Conservation (phyloP, 306 rosid genomes). For the Canavalia ensiformis region DNA sequence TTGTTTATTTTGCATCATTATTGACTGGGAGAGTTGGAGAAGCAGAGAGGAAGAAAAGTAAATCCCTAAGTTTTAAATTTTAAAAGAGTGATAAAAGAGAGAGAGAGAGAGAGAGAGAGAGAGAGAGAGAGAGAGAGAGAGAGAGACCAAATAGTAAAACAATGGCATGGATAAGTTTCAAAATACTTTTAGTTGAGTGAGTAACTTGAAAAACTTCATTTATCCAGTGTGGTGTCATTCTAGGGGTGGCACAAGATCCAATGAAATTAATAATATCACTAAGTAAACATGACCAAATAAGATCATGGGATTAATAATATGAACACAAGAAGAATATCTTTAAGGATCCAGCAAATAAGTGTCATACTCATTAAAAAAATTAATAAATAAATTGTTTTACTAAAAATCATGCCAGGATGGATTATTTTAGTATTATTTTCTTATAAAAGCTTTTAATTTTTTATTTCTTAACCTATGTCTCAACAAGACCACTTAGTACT, state of each 20-base stretch:
- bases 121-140: neutral
- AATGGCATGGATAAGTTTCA: constrained; percentile 13
- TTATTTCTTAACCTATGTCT: too few species aligned
- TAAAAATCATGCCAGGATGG: too few species aligned
- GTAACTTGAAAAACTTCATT: neutral
- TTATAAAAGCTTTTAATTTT: too few species aligned
- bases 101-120: too few species aligned
- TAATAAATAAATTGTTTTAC: too few species aligned
- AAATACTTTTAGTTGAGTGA: neutral
- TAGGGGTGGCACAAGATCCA: constrained; percentile 28
- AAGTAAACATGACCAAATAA: constrained; percentile 30
- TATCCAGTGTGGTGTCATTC: neutral
- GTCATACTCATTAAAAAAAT: too few species aligned
- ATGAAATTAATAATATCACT: constrained; percentile 21
- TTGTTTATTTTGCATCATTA: constrained; percentile 19
- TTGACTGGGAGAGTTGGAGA: constrained; percentile 31
- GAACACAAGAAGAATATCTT: constrained; percentile 26
- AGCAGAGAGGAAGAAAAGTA: constrained; percentile 1
- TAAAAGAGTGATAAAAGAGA: too few species aligned
- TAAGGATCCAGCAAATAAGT: neutral
- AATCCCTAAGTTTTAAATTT: neutral
- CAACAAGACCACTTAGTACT: too few species aligned
- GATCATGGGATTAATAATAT: constrained; percentile 35
- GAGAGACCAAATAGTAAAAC: neutral
- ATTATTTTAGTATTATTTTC: too few species aligned